Evolutionary conservation across 2,329 filamentous ascomycete species (phyloP).

Genomic region (Aspergillus fructus): DNA sequence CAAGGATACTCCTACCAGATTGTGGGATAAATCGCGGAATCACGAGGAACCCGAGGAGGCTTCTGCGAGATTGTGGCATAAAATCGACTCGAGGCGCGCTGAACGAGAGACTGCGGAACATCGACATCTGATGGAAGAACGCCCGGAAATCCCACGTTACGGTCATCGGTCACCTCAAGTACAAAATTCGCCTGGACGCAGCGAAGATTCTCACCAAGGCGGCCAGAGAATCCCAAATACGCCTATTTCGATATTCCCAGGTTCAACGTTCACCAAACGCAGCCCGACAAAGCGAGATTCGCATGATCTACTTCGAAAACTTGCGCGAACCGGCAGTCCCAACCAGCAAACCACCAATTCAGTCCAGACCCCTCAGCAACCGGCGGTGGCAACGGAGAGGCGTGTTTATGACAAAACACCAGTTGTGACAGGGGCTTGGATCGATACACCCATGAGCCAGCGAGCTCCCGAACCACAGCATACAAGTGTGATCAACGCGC

Average conservation of each 20-base stretch:
- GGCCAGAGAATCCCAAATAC: slow-evolving; percentile 39
- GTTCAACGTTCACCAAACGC: slow-evolving; percentile 29
- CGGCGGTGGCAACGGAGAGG: slow-evolving; percentile 27
- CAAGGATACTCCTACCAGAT: slow-evolving; percentile 8
- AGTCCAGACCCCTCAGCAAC: slow-evolving; percentile 31
- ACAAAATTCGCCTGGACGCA: slow-evolving; percentile 15
- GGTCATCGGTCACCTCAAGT: slow-evolving; percentile 13
- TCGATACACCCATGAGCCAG: slow-evolving; percentile 48
- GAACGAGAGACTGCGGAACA: slow-evolving; percentile 23
- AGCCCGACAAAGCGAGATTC: slow-evolving; percentile 36
- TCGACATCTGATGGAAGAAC: slow-evolving; percentile 23
- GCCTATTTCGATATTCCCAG: slow-evolving; percentile 38
- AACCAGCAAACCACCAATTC: slow-evolving; percentile 28
- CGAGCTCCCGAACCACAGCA: slow-evolving; percentile 17
- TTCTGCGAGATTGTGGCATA: slow-evolving; percentile 21
- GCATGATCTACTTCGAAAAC: slow-evolving; percentile 42
- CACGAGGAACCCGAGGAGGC: slow-evolving; percentile 14
- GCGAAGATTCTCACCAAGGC: slow-evolving; percentile 16
- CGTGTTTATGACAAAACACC: slow-evolving; percentile 45
- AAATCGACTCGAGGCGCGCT: slow-evolving; percentile 28
- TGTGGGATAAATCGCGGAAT: neutral
- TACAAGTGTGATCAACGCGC: neutral
- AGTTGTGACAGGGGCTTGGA: slow-evolving; percentile 46
- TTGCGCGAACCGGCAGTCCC: slow-evolving; percentile 41
- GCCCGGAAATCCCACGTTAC: slow-evolving; percentile 17